A percentile compares a stretch with the other conserved stretches of the same genome.
Conservation (phyloP, 2,329 filamentous ascomycete genomes). For the Fusarium verrucosum region DNA sequence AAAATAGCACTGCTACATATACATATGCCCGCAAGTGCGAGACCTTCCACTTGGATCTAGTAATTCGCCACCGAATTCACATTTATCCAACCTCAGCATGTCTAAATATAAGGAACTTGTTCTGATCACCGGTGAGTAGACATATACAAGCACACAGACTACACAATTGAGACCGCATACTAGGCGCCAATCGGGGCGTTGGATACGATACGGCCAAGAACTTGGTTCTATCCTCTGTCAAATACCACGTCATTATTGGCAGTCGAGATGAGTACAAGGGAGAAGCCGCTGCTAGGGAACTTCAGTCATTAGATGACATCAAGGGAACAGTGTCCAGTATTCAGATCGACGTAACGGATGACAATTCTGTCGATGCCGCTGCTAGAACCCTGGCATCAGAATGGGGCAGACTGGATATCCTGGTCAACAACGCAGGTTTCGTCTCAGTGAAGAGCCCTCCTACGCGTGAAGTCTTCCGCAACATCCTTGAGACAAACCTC, state of each 20-base stretch:
- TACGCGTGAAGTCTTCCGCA: constrained; percentile 6
- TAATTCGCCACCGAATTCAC: rapidly evolving
- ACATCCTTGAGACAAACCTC: constrained; percentile 5
- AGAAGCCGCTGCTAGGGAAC: not conserved
- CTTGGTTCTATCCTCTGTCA: not conserved
- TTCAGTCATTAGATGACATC: constrained; percentile 1
- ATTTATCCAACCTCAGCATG: rapidly evolving
- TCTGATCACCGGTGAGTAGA: constrained; percentile 16
- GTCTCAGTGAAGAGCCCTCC: not conserved
- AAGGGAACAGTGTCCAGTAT: constrained; percentile 15
- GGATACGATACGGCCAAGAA: constrained; percentile 24
- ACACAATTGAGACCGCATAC: not conserved
- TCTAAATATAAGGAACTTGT: constrained; percentile 13
- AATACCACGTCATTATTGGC: constrained; percentile 19
- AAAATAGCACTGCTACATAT: rapidly evolving
- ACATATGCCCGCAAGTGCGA: rapidly evolving
- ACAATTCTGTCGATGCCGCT: not conserved
- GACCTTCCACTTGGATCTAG: rapidly evolving
- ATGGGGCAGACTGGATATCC: constrained; percentile 15
- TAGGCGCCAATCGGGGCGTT: constrained; percentile 26
- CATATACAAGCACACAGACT: no score
- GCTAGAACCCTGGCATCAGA: not conserved
- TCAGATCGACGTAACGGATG: constrained; percentile 8
- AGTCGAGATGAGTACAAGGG: constrained; percentile 15
- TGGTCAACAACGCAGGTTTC: constrained; percentile 14